phyloP scores from a whole-genome alignment of 495 filamentous ascomycete genomes.

The Cudoniella acicularis region DNA sequence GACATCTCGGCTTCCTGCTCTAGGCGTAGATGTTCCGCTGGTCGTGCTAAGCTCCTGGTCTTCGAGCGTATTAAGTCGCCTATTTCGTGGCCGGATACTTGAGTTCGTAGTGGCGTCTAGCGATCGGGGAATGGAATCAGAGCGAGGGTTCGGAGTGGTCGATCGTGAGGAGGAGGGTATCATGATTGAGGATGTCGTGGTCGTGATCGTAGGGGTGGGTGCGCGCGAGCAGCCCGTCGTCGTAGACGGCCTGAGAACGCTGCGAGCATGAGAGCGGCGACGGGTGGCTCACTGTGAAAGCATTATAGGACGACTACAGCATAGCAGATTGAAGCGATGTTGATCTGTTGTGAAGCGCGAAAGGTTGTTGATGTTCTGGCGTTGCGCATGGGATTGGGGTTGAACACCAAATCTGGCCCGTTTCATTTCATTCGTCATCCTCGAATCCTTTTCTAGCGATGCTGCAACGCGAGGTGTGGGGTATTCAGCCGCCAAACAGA shows the following conservation, averaged over 20 bases:
- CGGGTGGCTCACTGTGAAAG: not conserved
- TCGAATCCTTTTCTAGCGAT: not conserved
- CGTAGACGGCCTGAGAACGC: not conserved
- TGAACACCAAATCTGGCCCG: too few species aligned
- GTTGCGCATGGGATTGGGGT: too few species aligned
- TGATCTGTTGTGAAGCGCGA: not conserved
- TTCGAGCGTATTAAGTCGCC: slow-evolving; percentile 12
- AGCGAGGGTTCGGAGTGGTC: not conserved
- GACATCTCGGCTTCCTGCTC: slow-evolving; percentile 15
- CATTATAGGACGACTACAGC: not conserved
- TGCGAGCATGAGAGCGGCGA: not conserved
- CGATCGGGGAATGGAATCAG: slow-evolving; percentile 3
- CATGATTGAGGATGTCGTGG: slow-evolving; percentile 12
- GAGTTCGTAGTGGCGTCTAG: not conserved
- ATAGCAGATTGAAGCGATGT: too few species aligned
- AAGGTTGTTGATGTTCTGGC: not conserved
- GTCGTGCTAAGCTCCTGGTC: slow-evolving; percentile 23
- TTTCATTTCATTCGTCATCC: too few species aligned
- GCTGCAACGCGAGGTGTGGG: not conserved
- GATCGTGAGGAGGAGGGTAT: slow-evolving; percentile 12
- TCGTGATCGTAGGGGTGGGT: not conserved
- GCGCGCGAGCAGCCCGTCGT: not conserved
- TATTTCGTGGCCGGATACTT: slow-evolving; percentile 21
- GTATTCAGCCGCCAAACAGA: not conserved
- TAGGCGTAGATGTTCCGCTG: slow-evolving; percentile 12